These are phyloP conservation scores for Claviceps sorghi DNA, from an alignment of 2,329 filamentous ascomycete species.

Conservation along the genomic window DNA sequence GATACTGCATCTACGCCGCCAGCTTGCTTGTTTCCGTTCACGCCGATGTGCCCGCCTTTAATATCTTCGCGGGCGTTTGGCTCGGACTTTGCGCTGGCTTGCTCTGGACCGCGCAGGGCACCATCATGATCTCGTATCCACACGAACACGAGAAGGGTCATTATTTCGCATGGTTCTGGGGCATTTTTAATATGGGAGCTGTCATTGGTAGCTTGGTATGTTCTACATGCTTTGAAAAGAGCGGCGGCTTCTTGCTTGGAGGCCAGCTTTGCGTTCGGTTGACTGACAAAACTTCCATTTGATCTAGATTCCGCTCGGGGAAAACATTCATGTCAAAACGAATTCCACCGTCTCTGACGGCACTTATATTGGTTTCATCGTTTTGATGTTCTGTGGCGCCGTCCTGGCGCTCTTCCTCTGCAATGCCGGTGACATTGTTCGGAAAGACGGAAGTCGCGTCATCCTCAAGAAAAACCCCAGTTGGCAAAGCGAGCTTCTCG, in stretches of 20 bases:
- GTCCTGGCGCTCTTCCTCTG: conserved; percentile 53
- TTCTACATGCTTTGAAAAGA: not conserved
- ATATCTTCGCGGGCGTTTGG: conserved; percentile 58
- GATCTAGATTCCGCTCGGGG: conserved; percentile 44
- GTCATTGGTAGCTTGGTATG: conserved; percentile 61
- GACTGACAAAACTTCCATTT: not conserved
- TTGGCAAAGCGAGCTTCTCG: conserved; percentile 64
- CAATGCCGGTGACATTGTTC: conserved; percentile 57
- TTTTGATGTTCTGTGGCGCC: conserved; percentile 65
- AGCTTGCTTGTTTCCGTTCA: conserved; percentile 57
- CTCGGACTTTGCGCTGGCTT: conserved; percentile 67
- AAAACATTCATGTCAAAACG: conserved; percentile 46
- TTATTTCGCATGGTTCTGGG: conserved; percentile 87
- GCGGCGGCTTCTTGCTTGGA: not conserved
- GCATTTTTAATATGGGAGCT: conserved; percentile 84
- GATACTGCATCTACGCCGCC: conserved; percentile 60
- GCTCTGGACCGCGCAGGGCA: conserved; percentile 70
- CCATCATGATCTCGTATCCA: conserved; percentile 85
- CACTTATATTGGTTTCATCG: conserved; percentile 77
- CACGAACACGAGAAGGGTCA: conserved; percentile 67
- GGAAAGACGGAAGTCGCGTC: conserved; percentile 62
- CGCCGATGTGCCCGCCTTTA: conserved; percentile 25
- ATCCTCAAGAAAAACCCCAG: conserved; percentile 85
- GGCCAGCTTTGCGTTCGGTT: not conserved
- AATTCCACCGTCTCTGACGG: conserved; percentile 48